These are phyloP conservation scores for Ulmus americana DNA, from an alignment of 331 rosid species.

Conservation along the genomic window DNA sequence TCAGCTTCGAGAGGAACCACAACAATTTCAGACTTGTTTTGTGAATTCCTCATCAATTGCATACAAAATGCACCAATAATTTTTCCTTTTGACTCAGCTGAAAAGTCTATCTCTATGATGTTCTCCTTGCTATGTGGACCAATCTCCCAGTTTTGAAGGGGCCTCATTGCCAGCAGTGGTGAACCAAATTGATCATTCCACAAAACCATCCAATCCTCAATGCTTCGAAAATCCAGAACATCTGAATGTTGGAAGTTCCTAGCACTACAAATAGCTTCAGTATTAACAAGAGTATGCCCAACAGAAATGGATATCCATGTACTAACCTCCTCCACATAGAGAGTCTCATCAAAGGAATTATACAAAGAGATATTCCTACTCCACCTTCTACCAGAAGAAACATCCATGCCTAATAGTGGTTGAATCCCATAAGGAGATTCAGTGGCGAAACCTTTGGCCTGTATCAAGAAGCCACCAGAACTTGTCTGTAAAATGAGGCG, in stretches of 20 bases:
- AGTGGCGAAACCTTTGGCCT: conserved; percentile 64
- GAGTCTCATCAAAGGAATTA: conserved; percentile 73
- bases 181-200: conserved; percentile 50
- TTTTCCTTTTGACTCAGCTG: conserved; percentile 53
- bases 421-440: conserved; percentile 83
- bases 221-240: conserved; percentile 32
- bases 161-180: conserved; percentile 59
- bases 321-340: conserved; percentile 64
- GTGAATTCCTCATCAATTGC: conserved; percentile 62
- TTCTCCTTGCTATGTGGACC: conserved; percentile 64
- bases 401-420: conserved; percentile 47
- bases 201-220: conserved; percentile 61
- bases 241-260: conserved; percentile 43
- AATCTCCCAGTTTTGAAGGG: conserved; percentile 73
- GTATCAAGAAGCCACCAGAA: conserved; percentile 77
- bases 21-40: conserved; percentile 56
- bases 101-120: conserved; percentile 64
- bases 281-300: conserved; percentile 48
- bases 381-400: conserved; percentile 69
- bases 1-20: conserved; percentile 82
- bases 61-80: conserved; percentile 71
- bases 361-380: conserved; percentile 62
- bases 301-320: conserved; percentile 64
- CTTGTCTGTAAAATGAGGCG: conserved; percentile 86
- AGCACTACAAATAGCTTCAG: conserved; percentile 65